Conservation (phyloP, 768 basidiomycete species). For the Naganishia vaughanmartiniae region DNA sequence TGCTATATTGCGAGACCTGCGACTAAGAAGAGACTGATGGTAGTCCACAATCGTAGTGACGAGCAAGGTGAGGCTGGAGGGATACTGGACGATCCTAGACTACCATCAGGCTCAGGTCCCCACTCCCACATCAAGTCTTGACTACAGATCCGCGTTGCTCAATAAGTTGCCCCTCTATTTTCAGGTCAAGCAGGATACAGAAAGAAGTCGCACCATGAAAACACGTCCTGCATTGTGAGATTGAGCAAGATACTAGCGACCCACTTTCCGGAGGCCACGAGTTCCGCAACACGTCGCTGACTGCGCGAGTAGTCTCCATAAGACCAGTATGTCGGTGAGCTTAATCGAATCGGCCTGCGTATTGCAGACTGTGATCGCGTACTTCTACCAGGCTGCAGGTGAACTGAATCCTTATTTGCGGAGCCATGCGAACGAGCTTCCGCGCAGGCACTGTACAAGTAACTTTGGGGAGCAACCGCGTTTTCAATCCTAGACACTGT, state of each 20-base stretch:
- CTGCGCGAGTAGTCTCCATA: constrained; percentile 14
- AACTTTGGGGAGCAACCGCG: too few species aligned
- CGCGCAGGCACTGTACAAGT: too few species aligned
- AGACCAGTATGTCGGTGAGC: background rate
- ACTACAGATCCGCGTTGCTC: too few species aligned
- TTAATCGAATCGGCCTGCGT: background rate
- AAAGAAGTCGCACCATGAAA: background rate
- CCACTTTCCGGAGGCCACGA: constrained; percentile 16
- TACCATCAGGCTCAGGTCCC: background rate
- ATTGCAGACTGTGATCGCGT: background rate
- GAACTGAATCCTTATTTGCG: too few species aligned
- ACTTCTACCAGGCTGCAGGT: background rate
- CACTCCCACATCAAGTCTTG: background rate
- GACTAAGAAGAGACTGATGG: background rate
- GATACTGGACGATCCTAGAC: constrained; percentile 38
- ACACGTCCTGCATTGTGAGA: constrained; percentile 17
- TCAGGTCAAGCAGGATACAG: background rate
- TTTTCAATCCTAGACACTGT: too few species aligned
- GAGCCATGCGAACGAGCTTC: too few species aligned
- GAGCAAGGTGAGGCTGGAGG: constrained; percentile 34
- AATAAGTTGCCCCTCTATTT: background rate
- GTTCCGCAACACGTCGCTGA: constrained; percentile 22
- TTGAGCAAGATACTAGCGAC: constrained; percentile 3
- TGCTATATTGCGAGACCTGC: background rate
- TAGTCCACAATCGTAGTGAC: background rate